Conservation (phyloP, 768 basidiomycete genomes). For the Clavaria fumosa region DNA sequence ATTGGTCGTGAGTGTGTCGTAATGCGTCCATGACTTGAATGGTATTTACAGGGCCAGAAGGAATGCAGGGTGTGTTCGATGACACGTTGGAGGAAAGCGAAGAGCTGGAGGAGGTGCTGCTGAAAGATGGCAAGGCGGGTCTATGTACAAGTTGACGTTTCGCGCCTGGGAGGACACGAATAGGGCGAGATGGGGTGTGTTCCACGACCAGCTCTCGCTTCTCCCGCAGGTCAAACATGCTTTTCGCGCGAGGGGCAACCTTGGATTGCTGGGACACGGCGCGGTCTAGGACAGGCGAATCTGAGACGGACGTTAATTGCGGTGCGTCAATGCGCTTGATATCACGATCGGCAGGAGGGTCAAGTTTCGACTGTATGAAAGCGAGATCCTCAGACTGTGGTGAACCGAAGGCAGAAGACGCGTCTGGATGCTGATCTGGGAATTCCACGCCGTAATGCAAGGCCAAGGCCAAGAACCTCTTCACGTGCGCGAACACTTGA, state of each 20-base stretch:
- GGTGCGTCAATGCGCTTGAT: conserved; percentile 6
- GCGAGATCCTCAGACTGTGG: conserved; percentile 20
- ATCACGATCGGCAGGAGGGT: conserved; percentile 17
- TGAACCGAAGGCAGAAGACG: conserved; percentile 17
- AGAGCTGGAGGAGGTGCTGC: conserved; percentile 59
- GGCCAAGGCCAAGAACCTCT: conserved; percentile 63
- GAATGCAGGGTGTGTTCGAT: conserved; percentile 40
- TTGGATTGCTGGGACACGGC: conserved; percentile 13
- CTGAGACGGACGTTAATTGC: conserved; percentile 5
- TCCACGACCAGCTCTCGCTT: conserved; percentile 21
- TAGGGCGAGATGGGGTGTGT: conserved; percentile 22
- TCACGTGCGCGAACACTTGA: conserved; percentile 67
- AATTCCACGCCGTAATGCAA: conserved; percentile 61
- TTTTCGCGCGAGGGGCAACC: conserved; percentile 30
- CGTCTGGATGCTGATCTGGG: conserved; percentile 31
- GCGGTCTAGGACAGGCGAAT: conserved; percentile 19
- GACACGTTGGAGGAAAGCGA: conserved; percentile 38
- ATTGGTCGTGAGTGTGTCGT: conserved; percentile 74
- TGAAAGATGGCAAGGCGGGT: conserved; percentile 35
- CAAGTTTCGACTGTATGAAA: conserved; percentile 16
- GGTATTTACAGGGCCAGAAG: conserved; percentile 54
- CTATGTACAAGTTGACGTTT: conserved; percentile 23
- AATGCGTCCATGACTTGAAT: conserved; percentile 62
- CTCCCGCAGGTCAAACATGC: conserved; percentile 35
- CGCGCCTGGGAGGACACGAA: conserved; percentile 13